A percentile compares a stretch with the other conserved stretches of the same genome.
These are phyloP conservation scores for Wallacemonas rigidus DNA, from an alignment of 208 protist species.

Conservation along the genomic window DNA sequence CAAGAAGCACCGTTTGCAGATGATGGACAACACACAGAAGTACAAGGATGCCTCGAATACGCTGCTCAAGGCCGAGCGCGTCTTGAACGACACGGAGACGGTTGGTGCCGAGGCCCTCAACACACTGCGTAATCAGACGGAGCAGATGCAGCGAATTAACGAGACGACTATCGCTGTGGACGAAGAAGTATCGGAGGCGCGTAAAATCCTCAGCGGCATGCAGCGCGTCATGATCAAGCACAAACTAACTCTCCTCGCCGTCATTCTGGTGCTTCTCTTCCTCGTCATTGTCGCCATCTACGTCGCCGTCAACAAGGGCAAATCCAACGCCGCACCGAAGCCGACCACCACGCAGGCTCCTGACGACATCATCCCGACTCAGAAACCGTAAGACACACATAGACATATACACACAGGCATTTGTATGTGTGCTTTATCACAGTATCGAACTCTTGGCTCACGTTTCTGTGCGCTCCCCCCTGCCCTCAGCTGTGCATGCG, in stretches of 20 bases:
- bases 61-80: constrained; percentile 59
- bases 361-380: constrained; percentile 34
- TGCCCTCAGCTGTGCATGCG: no score
- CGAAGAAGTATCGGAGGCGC: constrained; percentile 72
- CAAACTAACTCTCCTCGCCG: constrained; percentile 58
- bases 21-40: constrained; percentile 81
- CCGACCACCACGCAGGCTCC: constrained; percentile 26
- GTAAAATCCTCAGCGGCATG: constrained; percentile 67
- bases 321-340: constrained; percentile 16
- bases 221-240: constrained; percentile 76
- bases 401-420: not conserved
- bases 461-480: no score
- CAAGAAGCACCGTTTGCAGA: constrained; percentile 47
- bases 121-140: constrained; percentile 64
- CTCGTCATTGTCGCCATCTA: constrained; percentile 73
- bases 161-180: constrained; percentile 69
- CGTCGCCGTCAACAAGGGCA: constrained; percentile 38
- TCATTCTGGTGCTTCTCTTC: constrained; percentile 61
- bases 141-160: constrained; percentile 67
- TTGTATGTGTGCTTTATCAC: constrained; percentile 12
- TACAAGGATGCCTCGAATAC: constrained; percentile 54
- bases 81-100: constrained; percentile 70
- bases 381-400: constrained; percentile 13
- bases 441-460: no score
- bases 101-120: constrained; percentile 58